These are phyloP conservation scores for Cladosporium sp. DNA, from an alignment of 2,329 filamentous ascomycete species.

Conservation along the genomic window DNA sequence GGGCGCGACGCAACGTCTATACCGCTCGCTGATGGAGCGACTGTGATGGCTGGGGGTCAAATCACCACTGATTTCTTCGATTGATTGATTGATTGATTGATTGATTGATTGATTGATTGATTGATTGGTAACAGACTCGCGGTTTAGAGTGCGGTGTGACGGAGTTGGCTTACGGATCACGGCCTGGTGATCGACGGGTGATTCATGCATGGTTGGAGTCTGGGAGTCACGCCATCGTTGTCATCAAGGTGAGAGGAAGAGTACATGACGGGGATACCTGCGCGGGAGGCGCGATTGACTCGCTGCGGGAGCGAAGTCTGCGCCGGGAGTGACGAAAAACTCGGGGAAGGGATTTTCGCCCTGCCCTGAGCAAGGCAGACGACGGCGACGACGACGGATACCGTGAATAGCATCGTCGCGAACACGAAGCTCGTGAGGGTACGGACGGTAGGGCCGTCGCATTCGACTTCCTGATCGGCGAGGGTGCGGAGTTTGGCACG, in stretches of 20 bases:
- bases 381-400: neutral
- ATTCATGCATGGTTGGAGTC: constrained; percentile 4
- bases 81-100: too few relatives aligned
- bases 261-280: neutral
- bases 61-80: too few relatives aligned
- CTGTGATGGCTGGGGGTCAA: too few relatives aligned
- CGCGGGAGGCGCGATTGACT: neutral
- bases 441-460: neutral
- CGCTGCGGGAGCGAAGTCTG: neutral
- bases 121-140: neutral
- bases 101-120: too few relatives aligned
- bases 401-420: neutral
- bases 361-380: too few relatives aligned
- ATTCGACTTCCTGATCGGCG: neutral
- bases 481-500: neutral
- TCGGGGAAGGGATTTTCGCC: neutral
- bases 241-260: neutral
- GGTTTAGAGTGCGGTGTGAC: neutral
- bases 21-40: neutral
- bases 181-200: neutral
- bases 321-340: neutral
- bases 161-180: neutral
- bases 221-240: constrained; percentile 1
- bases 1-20: neutral
- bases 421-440: neutral